Conservation (phyloP, 1,284 basidiomycete species). For the Puccinia horiana region DNA sequence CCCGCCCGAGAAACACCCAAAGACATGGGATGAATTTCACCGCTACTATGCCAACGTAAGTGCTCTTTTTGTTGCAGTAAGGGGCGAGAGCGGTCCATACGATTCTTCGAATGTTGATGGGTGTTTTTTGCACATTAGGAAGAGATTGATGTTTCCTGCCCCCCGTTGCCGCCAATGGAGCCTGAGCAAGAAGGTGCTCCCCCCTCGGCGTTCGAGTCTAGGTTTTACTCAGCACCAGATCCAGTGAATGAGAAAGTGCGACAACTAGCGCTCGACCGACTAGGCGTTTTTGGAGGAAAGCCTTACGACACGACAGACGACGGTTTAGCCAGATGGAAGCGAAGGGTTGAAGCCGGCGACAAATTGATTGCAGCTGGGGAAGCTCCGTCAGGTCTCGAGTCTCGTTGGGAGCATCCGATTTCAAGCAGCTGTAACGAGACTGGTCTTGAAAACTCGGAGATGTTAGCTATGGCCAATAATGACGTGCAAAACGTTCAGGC, state of each 20-base stretch:
- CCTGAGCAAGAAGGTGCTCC: not conserved
- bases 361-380: slow-evolving; percentile 20
- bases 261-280: slow-evolving; percentile 53
- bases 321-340: not conserved
- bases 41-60: slow-evolving; percentile 52
- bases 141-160: slow-evolving; percentile 41
- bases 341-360: slow-evolving; percentile 16
- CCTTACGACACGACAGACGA: slow-evolving; percentile 34
- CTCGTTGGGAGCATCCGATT: slow-evolving; percentile 29
- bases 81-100: too few relatives aligned
- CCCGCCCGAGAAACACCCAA: slow-evolving; percentile 52
- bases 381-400: slow-evolving; percentile 18
- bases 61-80: not conserved
- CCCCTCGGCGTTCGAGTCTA: slow-evolving; percentile 51
- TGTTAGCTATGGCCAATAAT: too few relatives aligned
- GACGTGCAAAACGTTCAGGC: not conserved
- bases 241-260: slow-evolving; percentile 52
- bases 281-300: slow-evolving; percentile 53
- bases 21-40: slow-evolving; percentile 54
- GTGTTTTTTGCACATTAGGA: not conserved
- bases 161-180: slow-evolving; percentile 39
- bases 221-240: slow-evolving; percentile 50
- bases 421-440: not conserved
- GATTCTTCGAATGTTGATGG: too few relatives aligned
- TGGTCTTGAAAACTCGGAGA: not conserved